A percentile compares a stretch with the other conserved stretches of the same genome.
Conservation (phyloP, 2,329 filamentous ascomycete genomes). For the Zopfia rhizophila region DNA sequence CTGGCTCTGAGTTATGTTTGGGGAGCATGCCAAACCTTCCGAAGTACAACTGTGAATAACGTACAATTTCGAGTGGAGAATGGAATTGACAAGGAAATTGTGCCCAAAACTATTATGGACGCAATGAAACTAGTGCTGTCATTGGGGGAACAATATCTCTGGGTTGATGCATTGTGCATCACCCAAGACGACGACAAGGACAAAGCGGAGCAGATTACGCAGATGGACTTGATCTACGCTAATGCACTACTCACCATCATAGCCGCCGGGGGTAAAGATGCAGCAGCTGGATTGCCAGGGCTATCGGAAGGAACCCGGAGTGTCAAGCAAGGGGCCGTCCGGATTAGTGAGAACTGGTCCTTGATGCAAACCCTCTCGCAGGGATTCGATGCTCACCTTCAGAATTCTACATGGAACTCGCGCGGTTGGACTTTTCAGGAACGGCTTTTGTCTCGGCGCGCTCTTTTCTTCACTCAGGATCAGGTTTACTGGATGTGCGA, state of each 20-base stretch:
- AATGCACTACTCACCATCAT: conserved; percentile 12
- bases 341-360: no score
- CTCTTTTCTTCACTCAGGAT: conserved; percentile 1
- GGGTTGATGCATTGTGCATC: conserved; percentile 4
- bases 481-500: no score
- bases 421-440: conserved; percentile 5
- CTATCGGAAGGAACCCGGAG: no score
- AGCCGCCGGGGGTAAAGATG: conserved; percentile 18
- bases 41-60: neutral
- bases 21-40: neutral
- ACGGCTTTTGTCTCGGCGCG: neutral
- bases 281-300: conserved; percentile 9
- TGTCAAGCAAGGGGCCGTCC: no score
- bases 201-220: neutral
- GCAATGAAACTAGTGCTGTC: neutral
- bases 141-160: conserved; percentile 1
- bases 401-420: conserved; percentile 1
- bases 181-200: conserved; percentile 4
- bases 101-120: neutral
- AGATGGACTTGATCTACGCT: conserved; percentile 10
- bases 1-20: conserved; percentile 5
- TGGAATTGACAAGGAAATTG: neutral
- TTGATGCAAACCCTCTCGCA: no score
- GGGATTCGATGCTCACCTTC: no score
- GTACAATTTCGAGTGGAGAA: neutral